Base-by-base conservation (phyloP, 2,329 filamentous ascomycete genomes). In the Apiospora rasikravindrae region DNA sequence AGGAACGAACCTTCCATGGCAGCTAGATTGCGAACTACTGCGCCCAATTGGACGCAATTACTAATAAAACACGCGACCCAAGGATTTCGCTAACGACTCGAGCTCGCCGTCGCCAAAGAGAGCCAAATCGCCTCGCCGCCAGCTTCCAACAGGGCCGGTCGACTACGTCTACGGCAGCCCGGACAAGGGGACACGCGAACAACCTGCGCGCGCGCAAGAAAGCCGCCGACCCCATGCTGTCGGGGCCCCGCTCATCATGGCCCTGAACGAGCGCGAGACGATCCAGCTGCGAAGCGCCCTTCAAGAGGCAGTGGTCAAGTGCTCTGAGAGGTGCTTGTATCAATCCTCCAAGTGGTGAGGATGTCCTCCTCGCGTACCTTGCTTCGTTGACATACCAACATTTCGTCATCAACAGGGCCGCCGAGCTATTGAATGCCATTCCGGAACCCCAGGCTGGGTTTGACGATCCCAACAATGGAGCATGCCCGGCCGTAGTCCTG, bases 251-350 rank as follows among this genome's bases (percentile, higher is more conserved):
- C 29, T 40, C 73, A 76, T 73, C 53, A 90, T 90, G 89, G 82
- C 84, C 72, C 84, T 91, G 73, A 89, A 85, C 72, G 83, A 87
- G 70, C 84, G 87, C 74, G 89, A 91, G 73, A 85, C 87, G 64
- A 83, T 85, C 69, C 92, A 94, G 79, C 86, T 97, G 73, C 90
- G 92, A 78, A 88, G 88, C 49, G 90, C 94, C 45, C 87, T 98
- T 61, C 94, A 97, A 81, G 92, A 95, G 78, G 94, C 96, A 42
- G 92, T 96, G 3, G 88, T 96, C 33, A 95, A 95, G 80, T 98
- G 95, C 84, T 97, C 95, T 1, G 96, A 99, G 81, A 88, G 96
- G 81, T 98, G 96, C 82, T 88, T 99, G 16, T 98, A 98, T 80
- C 95, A 98, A 78, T 96, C 96, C 8, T 92, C 96, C 40, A 98